Percentiles rank a stretch among this genome's conserved stretches.
phyloP scores from a whole-genome alignment of 768 basidiomycete genomes.

The Tylopilus balloui region DNA sequence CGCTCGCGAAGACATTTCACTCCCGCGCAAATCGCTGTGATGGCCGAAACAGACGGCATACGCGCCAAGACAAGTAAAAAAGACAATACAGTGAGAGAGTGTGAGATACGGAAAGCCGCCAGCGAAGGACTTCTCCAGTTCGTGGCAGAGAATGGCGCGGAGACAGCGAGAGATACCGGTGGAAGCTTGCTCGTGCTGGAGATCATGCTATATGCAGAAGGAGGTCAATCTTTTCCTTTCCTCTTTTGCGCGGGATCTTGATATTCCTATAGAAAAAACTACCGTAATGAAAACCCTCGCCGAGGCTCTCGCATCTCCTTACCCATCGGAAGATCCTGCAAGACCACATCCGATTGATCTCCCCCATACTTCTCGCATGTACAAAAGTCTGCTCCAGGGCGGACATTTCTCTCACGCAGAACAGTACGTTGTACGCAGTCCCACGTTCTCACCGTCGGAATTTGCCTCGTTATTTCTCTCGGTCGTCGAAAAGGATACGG shows the following conservation, averaged over 20 bases:
- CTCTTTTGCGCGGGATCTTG: neutral
- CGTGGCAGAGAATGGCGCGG: conserved; percentile 57
- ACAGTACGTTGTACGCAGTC: conserved; percentile 46
- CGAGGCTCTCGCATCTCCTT: conserved; percentile 47
- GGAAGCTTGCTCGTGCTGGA: conserved; percentile 77
- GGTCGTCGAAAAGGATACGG: conserved; percentile 47
- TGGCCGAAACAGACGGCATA: conserved; percentile 70
- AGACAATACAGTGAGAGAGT: conserved; percentile 51
- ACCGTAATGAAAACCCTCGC: conserved; percentile 59
- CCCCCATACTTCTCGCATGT: conserved; percentile 76
- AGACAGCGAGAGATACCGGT: conserved; percentile 67
- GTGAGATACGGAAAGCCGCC: conserved; percentile 69
- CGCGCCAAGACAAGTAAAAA: conserved; percentile 84
- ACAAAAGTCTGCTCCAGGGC: conserved; percentile 87
- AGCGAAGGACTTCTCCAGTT: conserved; percentile 72
- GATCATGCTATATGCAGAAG: conserved; percentile 79
- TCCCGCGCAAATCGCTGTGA: conserved; percentile 64
- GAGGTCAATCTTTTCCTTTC: conserved; percentile 49
- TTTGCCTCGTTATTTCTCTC: conserved; percentile 61
- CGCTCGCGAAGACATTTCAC: conserved; percentile 85
- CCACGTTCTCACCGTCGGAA: conserved; percentile 50
- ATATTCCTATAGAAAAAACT: conserved; percentile 57
- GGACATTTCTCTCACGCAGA: conserved; percentile 76
- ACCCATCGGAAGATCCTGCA: conserved; percentile 49
- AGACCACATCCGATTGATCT: conserved; percentile 71